Evolutionary conservation across 192 early-diverging fungal species (phyloP), one percentile per base, ranked within the genome.

Genomic region (Spizellomyces punctatus): DNA sequence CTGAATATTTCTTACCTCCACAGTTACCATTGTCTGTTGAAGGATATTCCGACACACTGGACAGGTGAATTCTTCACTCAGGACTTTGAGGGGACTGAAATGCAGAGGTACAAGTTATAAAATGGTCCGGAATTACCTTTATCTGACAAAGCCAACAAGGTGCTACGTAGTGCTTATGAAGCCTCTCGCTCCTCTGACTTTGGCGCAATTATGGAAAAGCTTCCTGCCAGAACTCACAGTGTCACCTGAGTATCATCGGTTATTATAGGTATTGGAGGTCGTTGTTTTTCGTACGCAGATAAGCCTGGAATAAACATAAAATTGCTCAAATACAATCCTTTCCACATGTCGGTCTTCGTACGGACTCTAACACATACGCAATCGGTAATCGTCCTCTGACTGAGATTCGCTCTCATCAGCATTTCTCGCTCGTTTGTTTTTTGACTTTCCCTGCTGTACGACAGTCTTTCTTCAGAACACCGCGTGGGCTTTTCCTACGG

Each of bases 1-100:
- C 6, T n/a, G 27, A 56, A 8, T 45, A 7, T 10, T 6, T 4
- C 36, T 12, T 47, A 73, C 72, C 52, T 73, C 72, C 19, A 58
- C 48, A n/a, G 64, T 73, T 17, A 73, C 64, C 16, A 45, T 19
- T 21, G 72, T 73, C 9, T 66, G 47, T 22, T 48, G 52, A 16
- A 73, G 46, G 45, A 73, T 41, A 52, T 50, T 50, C 56, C 54
- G 72, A 67, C 72, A 73, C 6, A 73, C 65, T 10, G 72, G 72
- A 36, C 72, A 73, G 19, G 54, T 73, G 46, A 73, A 67, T n/a
- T 73, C 72, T 45, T 57, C 58, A n/a, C 58, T 43, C 0, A 73
- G 48, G 6, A 21, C 44, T 50, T 73, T 73, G 6, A 62, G 36
- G 41, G n/a, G 63, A 17, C 64, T 73, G 43, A 61, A n/a, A 56